Conservation (phyloP, 345 rosid genomes). For the Pugionium dolabratum region DNA sequence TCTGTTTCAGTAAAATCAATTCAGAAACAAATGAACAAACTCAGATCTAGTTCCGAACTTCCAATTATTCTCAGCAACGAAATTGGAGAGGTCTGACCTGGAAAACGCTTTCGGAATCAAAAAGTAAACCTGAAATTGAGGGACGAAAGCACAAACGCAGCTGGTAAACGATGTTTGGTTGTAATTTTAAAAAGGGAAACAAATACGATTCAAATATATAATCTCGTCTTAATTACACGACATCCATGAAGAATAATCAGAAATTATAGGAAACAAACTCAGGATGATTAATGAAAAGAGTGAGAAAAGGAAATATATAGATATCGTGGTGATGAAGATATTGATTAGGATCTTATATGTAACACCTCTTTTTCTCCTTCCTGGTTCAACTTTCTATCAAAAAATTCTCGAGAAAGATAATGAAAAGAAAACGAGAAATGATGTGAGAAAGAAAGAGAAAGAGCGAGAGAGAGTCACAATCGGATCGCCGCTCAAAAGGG, state of each 20-base stretch:
- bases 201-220: constrained; percentile 15
- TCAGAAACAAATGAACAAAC: not conserved
- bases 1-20: constrained; percentile 25
- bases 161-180: constrained; percentile 8
- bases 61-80: too few species aligned
- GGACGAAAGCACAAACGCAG: constrained; percentile 24
- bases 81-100: too few species aligned
- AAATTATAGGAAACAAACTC: constrained; percentile 9
- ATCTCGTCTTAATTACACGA: not conserved
- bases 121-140: too few species aligned
- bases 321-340: constrained; percentile 43
- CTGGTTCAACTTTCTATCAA: constrained; percentile 21
- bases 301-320: constrained; percentile 31
- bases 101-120: too few species aligned
- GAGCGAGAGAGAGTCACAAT: constrained; percentile 47
- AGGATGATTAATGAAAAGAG: constrained; percentile 27
- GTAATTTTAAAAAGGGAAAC: constrained; percentile 19
- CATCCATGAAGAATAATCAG: constrained; percentile 22
- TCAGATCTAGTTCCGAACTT: too few species aligned
- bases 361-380: not conserved
- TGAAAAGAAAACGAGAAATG: constrained; percentile 19
- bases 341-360: constrained; percentile 19
- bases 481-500: constrained; percentile 68
- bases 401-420: constrained; percentile 44
- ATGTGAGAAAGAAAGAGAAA: constrained; percentile 30